Percentiles rank a stretch among this genome's conserved stretches.
Evolutionary conservation across 139 green algal species (phyloP).

Genomic region (Auxenochlorella pyrenoidosa): DNA sequence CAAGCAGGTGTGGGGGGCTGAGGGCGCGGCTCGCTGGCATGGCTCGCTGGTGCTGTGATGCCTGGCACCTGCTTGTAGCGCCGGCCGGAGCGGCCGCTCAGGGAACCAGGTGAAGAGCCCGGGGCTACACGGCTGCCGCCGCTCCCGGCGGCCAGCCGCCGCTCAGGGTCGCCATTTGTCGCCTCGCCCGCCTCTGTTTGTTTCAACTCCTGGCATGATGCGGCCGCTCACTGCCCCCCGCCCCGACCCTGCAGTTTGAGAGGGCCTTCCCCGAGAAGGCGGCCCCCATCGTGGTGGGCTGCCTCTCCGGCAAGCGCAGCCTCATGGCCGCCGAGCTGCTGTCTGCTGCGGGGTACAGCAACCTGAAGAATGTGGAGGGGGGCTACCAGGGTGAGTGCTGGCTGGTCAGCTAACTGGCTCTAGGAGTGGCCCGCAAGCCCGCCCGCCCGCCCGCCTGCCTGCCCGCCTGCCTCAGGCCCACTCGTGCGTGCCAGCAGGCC

Average conservation of each 20-base stretch:
- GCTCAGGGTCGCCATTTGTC: too few relatives aligned
- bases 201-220: too few relatives aligned
- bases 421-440: too few relatives aligned
- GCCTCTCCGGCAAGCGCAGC: conserved; percentile 25
- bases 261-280: conserved; percentile 13
- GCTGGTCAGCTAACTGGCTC: not conserved
- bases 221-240: too few relatives aligned
- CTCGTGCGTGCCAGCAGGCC: not conserved
- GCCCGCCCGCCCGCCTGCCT: not conserved
- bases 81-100: not conserved
- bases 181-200: too few relatives aligned
- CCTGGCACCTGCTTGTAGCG: not conserved
- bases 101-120: too few relatives aligned
- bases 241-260: not conserved
- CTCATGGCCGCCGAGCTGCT: conserved; percentile 6
- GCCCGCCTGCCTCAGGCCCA: not conserved
- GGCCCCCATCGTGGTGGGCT: conserved; percentile 24
- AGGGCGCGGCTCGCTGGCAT: too few relatives aligned
- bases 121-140: too few relatives aligned
- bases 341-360: conserved; percentile 33
- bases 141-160: too few relatives aligned
- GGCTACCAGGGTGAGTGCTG: conserved; percentile 14
- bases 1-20: not conserved
- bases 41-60: not conserved
- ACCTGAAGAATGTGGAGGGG: conserved; percentile 32